Conservation (phyloP, 73 alveolate genomes). For the Paraurostyla sp. region DNA sequence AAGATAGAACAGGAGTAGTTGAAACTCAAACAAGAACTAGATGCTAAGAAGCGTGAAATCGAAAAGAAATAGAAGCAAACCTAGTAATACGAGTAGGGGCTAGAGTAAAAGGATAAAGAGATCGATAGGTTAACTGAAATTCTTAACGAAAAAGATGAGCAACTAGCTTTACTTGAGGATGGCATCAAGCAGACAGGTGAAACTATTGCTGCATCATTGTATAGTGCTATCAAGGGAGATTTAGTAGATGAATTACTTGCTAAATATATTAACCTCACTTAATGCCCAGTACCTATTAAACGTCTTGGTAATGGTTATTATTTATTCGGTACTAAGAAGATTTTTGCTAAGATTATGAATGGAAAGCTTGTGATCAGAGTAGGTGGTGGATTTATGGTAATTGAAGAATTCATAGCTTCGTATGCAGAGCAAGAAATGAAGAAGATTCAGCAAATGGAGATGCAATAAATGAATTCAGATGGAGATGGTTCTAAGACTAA, state of each 20-base stretch:
- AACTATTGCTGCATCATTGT: slow-evolving; percentile 47
- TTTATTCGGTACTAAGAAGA: slow-evolving; percentile 78
- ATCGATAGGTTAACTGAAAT: slow-evolving; percentile 36
- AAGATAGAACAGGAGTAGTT: not conserved
- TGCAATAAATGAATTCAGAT: not conserved
- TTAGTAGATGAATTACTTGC: slow-evolving; percentile 77
- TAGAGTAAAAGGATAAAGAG: slow-evolving; percentile 16
- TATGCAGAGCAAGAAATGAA: slow-evolving; percentile 58
- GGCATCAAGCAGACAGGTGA: slow-evolving; percentile 51
- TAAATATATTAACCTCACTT: slow-evolving; percentile 52
- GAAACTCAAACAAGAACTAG: slow-evolving; percentile 16
- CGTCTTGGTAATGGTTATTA: slow-evolving; percentile 79
- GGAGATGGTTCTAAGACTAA: slow-evolving; percentile 28
- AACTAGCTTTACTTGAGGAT: slow-evolving; percentile 32
- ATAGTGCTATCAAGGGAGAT: slow-evolving; percentile 76
- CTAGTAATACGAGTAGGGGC: slow-evolving; percentile 15
- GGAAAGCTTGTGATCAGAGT: slow-evolving; percentile 73
- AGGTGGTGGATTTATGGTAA: slow-evolving; percentile 68
- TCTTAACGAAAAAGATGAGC: slow-evolving; percentile 31
- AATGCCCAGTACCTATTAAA: slow-evolving; percentile 78
- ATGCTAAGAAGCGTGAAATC: not conserved
- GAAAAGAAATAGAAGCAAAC: slow-evolving; percentile 22
- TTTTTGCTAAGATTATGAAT: slow-evolving; percentile 79
- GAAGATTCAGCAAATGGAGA: slow-evolving; percentile 29
- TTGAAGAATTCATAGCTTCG: slow-evolving; percentile 61